phyloP scores from a whole-genome alignment of 83 land plant species.

The Picea mariana region DNA sequence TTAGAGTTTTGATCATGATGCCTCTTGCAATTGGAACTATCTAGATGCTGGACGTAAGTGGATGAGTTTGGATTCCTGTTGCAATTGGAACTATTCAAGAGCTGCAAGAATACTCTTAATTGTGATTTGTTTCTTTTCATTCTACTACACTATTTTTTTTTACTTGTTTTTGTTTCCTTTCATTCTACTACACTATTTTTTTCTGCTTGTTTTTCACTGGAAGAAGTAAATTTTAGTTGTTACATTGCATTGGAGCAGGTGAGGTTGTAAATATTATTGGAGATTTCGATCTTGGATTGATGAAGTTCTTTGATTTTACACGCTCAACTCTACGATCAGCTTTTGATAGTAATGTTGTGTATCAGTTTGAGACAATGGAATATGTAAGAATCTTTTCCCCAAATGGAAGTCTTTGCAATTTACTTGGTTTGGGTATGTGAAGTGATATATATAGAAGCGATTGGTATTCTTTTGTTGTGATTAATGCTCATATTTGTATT shows the following conservation, averaged over 20 bases:
- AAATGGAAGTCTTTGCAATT: background rate
- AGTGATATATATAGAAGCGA: background rate
- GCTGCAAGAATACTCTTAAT: too few species aligned
- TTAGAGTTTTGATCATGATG: too few species aligned
- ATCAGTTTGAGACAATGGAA: slow-evolving; percentile 99
- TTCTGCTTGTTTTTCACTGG: too few species aligned
- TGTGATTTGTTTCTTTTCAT: too few species aligned
- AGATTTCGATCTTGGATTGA: slow-evolving; percentile 74
- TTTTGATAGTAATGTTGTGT: slow-evolving; percentile 93
- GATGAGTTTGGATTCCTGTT: too few species aligned
- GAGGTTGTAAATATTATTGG: slow-evolving; percentile 91
- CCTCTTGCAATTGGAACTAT: too few species aligned
- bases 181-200: too few species aligned
- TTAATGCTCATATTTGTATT: background rate
- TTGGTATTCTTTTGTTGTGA: background rate
- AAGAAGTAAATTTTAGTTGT: too few species aligned
- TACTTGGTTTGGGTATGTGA: background rate
- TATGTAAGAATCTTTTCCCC: slow-evolving; percentile 55
- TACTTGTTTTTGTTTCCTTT: too few species aligned
- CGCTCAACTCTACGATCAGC: slow-evolving; percentile 83
- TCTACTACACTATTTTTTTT: too few species aligned
- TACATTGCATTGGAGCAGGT: slow-evolving; percentile 40
- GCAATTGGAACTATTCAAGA: too few species aligned
- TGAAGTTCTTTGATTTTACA: slow-evolving; percentile 88
- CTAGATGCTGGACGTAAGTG: too few species aligned